Conservation (phyloP, 495 filamentous ascomycete species). For the Xylaria venustula region DNA sequence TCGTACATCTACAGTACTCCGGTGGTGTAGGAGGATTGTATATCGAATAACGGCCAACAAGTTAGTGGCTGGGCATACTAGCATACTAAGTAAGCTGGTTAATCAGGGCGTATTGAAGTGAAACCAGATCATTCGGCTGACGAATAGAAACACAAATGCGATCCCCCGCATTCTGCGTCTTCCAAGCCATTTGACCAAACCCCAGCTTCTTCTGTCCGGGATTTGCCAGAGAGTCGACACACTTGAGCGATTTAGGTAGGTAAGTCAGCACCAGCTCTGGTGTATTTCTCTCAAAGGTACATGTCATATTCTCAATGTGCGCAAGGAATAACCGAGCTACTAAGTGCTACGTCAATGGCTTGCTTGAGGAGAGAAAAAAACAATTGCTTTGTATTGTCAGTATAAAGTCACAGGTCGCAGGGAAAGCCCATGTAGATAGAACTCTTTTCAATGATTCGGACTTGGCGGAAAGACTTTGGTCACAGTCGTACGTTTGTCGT, state of each 20-base stretch:
- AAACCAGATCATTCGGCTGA: not conserved
- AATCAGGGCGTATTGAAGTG: no score
- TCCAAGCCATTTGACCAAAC: not conserved
- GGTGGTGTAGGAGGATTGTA: no score
- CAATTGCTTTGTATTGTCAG: no score
- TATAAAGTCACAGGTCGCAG: no score
- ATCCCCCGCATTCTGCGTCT: slow-evolving; percentile 12
- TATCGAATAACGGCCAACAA: not conserved
- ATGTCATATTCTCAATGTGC: no score
- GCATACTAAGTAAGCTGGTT: no score
- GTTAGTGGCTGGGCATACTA: no score
- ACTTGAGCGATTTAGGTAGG: not conserved
- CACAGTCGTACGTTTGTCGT: not conserved
- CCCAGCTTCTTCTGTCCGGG: not conserved
- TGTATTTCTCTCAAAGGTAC: not conserved
- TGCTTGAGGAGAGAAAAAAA: not conserved
- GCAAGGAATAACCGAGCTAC: not conserved
- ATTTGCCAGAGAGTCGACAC: not conserved
- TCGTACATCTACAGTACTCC: no score
- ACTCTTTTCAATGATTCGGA: not conserved
- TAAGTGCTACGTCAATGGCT: not conserved
- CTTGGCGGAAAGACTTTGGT: not conserved
- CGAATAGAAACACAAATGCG: slow-evolving; percentile 8
- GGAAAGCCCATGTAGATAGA: not conserved
- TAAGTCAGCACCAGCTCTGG: not conserved